Evolutionary conservation across 331 rosid genomes (phyloP), one percentile per base, ranked within the genome.

Genomic region (Quercus phellos): DNA sequence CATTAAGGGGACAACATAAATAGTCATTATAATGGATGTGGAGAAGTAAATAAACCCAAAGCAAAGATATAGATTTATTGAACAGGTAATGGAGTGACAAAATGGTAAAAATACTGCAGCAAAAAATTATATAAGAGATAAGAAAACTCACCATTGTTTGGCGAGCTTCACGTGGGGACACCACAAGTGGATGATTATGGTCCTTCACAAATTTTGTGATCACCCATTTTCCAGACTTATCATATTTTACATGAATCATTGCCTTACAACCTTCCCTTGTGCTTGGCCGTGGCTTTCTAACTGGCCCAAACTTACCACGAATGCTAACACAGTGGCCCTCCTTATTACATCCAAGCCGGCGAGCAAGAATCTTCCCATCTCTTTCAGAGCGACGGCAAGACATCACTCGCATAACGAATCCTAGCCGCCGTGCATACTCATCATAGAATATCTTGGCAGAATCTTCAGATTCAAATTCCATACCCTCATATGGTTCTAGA

Each of bases 251-350:
- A 73, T 94, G 97, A 84, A 94, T 88, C 98, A 94, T 94, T 1
- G 97, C 98, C 90, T 90, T 94, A 67, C 98, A 94, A 76, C 98
- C 98, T 80, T 89, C 98, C 85, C 98, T 88, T 68, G 98, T 89
- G 87, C 96, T 92, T 21, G 96, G 83, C 72, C 97, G 86, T 29
- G 96, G 92, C 84, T 90, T 90, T 54, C 97, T 89, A 77, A 88
- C 88, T 7, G 93, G 84, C 70, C 97, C 90, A 30, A 81, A 88
- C 73, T 94, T 92, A 74, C 97, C 96, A 24, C 90, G 88, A 74
- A 90, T 85, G 78, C 96, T 92, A 77, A 92, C 87, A 81, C 98
- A 90, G 50, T 85, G 73, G 11, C 98, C 98, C 78, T 94, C 98
- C 86, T 94, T 94, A 74, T 94, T 94, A 74, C 97, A 94, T 61